A percentile compares a stretch with the other conserved stretches of the same genome.
Evolutionary conservation across 2,329 filamentous ascomycete genomes (phyloP).

Genomic region (Chaetomium sp.): DNA sequence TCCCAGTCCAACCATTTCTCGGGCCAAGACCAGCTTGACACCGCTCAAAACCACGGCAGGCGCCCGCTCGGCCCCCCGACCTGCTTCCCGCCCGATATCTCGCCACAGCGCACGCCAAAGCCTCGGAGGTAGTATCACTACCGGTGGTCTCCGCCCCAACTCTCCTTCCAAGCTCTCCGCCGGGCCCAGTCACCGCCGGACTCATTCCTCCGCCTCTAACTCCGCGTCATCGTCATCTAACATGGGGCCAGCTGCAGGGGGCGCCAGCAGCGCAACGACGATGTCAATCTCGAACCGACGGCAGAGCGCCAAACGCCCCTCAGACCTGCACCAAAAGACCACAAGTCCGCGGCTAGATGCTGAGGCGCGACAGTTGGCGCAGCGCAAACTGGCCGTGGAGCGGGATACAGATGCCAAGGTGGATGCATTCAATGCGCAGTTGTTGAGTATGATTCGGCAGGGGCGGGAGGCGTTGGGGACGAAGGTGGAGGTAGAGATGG

Average conservation of each 20-base stretch:
- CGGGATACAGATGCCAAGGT: constrained; percentile 73
- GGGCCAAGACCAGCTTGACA: background rate
- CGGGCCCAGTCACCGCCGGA: constrained; percentile 34
- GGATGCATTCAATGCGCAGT: constrained; percentile 67
- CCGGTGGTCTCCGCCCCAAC: background rate
- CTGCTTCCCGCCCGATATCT: constrained; percentile 20
- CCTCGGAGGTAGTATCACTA: constrained; percentile 8
- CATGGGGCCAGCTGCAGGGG: background rate
- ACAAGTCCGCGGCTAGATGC: constrained; percentile 48
- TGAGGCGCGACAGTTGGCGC: constrained; percentile 69
- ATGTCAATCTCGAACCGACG: constrained; percentile 16
- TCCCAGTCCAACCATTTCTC: constrained; percentile 3
- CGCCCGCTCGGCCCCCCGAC: background rate
- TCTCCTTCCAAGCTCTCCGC: constrained; percentile 15
- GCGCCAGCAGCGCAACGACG: constrained; percentile 2
- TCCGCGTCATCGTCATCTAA: constrained; percentile 22
- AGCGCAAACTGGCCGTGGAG: constrained; percentile 66
- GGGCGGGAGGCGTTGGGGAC: constrained; percentile 80
- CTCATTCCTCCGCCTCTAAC: constrained; percentile 39
- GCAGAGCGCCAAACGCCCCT: background rate
- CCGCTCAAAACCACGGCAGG: background rate
- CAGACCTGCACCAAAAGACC: background rate
- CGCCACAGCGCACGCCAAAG: constrained; percentile 13
- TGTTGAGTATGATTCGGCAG: constrained; percentile 83
- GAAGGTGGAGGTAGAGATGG: constrained; percentile 61